Conservation (phyloP, 2,329 filamentous ascomycete species). For the Ophioceras dolichostomum region DNA sequence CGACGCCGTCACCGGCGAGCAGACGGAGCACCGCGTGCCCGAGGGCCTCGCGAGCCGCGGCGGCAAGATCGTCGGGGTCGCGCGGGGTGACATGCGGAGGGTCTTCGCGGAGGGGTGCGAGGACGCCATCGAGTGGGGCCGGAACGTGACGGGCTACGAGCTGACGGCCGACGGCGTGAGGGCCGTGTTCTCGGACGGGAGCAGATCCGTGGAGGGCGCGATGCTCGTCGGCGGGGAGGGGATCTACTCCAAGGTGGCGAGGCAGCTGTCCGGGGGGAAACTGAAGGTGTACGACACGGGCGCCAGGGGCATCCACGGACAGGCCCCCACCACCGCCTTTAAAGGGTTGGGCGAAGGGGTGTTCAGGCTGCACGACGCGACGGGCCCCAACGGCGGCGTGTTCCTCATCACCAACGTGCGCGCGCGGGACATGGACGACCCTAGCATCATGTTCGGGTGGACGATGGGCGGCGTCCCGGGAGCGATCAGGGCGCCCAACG, state of each 20-base stretch:
- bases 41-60: slow-evolving; percentile 25
- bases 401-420: slow-evolving; percentile 54
- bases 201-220: slow-evolving; percentile 42
- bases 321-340: slow-evolving; percentile 50
- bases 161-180: slow-evolving; percentile 38
- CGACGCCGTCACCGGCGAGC: slow-evolving; percentile 40
- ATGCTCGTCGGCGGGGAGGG: slow-evolving; percentile 52
- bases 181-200: slow-evolving; percentile 47
- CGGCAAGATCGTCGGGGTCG: slow-evolving; percentile 48
- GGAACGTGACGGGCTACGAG: slow-evolving; percentile 46
- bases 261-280: slow-evolving; percentile 42
- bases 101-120: slow-evolving; percentile 46
- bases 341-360: slow-evolving; percentile 51
- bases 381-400: slow-evolving; percentile 30
- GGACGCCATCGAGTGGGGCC: slow-evolving; percentile 38
- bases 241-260: slow-evolving; percentile 46
- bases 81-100: slow-evolving; percentile 49
- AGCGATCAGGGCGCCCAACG: slow-evolving; percentile 42
- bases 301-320: slow-evolving; percentile 51
- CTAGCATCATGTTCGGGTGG: slow-evolving; percentile 47
- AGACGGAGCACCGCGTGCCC: slow-evolving; percentile 19
- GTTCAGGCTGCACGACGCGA: slow-evolving; percentile 38
- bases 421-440: slow-evolving; percentile 44
- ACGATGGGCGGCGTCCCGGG: slow-evolving; percentile 47
- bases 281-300: slow-evolving; percentile 53